These are phyloP conservation scores for Suillus tomentosus DNA, from an alignment of 768 basidiomycete species.

Conservation along the genomic window DNA sequence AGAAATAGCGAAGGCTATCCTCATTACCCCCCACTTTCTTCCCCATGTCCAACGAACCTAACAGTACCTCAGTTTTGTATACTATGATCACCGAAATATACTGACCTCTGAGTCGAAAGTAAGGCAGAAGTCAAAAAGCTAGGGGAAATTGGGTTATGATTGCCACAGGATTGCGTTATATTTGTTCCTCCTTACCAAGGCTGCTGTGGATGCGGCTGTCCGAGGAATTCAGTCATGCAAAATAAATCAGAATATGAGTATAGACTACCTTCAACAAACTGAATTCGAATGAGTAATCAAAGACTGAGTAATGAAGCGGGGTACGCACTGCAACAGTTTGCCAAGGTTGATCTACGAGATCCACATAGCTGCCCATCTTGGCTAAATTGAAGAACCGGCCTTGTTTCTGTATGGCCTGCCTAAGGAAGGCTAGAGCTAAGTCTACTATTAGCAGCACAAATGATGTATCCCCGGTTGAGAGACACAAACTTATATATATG, in stretches of 20 bases:
- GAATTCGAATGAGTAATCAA: not conserved
- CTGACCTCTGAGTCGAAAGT: slow-evolving; percentile 10
- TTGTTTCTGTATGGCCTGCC: not conserved
- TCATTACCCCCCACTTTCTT: slow-evolving; percentile 19
- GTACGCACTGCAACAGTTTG: not conserved
- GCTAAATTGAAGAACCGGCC: not conserved
- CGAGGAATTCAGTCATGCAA: not conserved
- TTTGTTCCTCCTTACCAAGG: not conserved
- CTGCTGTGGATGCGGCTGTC: not conserved
- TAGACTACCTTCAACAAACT: slow-evolving; percentile 5
- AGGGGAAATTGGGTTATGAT: not conserved
- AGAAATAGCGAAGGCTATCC: slow-evolving; percentile 21
- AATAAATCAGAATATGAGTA: not conserved
- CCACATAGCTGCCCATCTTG: not conserved
- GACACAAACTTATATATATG: not conserved
- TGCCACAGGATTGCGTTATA: not conserved
- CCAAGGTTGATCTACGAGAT: not conserved
- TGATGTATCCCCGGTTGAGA: not conserved
- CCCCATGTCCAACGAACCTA: slow-evolving; percentile 23
- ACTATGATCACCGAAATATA: not conserved
- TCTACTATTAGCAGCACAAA: not conserved
- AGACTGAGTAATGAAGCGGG: not conserved
- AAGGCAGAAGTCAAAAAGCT: slow-evolving; percentile 8
- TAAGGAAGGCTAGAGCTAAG: too few species aligned
- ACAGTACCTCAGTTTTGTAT: not conserved